Conservation (phyloP, 2,329 filamentous ascomycete genomes). For the Xenosphaeropsis pyriputrescens region DNA sequence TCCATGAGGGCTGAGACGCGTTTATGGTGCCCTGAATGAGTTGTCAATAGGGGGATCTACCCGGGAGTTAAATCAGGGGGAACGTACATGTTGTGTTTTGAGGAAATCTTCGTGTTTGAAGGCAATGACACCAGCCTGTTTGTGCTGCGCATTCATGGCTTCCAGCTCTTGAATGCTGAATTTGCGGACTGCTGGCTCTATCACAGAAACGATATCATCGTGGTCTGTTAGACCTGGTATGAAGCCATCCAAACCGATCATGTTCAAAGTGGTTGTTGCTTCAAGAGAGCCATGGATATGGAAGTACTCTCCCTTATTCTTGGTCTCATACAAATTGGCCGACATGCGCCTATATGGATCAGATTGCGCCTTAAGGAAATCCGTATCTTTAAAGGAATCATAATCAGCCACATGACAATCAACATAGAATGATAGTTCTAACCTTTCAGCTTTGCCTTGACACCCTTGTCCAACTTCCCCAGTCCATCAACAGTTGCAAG, state of each 20-base stretch:
- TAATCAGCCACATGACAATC: constrained; percentile 5
- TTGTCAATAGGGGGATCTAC: not conserved
- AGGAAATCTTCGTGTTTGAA: constrained; percentile 40
- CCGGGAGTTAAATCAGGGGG: not conserved
- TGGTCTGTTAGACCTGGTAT: constrained; percentile 41
- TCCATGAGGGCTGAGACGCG: constrained; percentile 22
- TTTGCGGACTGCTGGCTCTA: constrained; percentile 37
- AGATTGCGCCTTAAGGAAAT: constrained; percentile 54
- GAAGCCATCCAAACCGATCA: constrained; percentile 48
- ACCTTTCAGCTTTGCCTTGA: constrained; percentile 25
- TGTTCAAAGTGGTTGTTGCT: constrained; percentile 48
- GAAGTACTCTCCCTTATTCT: constrained; percentile 46
- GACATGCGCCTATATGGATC: constrained; percentile 54
- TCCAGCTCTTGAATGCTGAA: constrained; percentile 39
- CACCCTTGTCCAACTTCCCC: constrained; percentile 25
- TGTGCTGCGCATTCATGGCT: constrained; percentile 31
- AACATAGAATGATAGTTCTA: not conserved
- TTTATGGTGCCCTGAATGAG: constrained; percentile 14
- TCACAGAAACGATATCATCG: constrained; percentile 38
- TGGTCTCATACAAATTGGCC: constrained; percentile 54
- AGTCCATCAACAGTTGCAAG: constrained; percentile 34
- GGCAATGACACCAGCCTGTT: constrained; percentile 43
- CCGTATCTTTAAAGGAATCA: constrained; percentile 37
- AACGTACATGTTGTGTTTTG: constrained; percentile 30
- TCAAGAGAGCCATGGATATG: constrained; percentile 60